A percentile compares a stretch with the other conserved stretches of the same genome.
Conservation (phyloP, 2,329 filamentous ascomycete species). For the Hypomyces perniciosus region DNA sequence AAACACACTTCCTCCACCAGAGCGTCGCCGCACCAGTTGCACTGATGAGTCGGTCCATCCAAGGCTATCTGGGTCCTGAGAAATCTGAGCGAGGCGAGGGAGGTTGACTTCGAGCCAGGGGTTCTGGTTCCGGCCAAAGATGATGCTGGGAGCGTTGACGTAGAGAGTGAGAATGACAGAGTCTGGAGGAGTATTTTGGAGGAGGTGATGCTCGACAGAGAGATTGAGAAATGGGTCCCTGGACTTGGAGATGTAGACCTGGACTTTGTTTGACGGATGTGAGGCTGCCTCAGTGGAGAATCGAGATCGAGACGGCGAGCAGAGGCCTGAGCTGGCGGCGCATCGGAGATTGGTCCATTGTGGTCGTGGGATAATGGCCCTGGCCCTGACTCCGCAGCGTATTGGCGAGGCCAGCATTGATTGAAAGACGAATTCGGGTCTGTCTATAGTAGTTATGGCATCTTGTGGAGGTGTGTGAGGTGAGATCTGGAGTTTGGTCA, state of each 20-base stretch:
- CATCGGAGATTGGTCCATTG: no score
- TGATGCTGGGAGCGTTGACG: conserved; percentile 76
- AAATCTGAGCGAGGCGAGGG: conserved; percentile 40
- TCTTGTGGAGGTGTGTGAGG: no score
- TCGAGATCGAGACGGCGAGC: conserved; percentile 7
- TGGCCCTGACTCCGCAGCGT: no score
- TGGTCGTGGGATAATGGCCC: no score
- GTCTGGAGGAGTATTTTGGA: conserved; percentile 64
- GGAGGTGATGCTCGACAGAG: conserved; percentile 84
- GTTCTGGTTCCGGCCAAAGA: conserved; percentile 96
- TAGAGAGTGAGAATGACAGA: conserved; percentile 83
- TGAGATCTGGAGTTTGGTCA: not conserved
- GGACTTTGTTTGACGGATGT: conserved; percentile 43
- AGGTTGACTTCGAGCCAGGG: conserved; percentile 91
- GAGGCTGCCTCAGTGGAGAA: conserved; percentile 35
- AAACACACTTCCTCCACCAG: conserved; percentile 88
- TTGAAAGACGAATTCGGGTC: no score
- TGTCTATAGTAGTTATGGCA: no score
- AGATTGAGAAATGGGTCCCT: conserved; percentile 82
- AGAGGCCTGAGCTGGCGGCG: no score
- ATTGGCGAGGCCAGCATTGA: no score
- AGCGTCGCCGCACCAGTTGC: conserved; percentile 72
- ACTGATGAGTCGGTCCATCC: conserved; percentile 28
- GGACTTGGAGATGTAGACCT: conserved; percentile 66
- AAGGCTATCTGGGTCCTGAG: conserved; percentile 17